Base-by-base conservation (phyloP, 192 early-diverging fungal genomes). In the Coemansia sp. region DNA sequence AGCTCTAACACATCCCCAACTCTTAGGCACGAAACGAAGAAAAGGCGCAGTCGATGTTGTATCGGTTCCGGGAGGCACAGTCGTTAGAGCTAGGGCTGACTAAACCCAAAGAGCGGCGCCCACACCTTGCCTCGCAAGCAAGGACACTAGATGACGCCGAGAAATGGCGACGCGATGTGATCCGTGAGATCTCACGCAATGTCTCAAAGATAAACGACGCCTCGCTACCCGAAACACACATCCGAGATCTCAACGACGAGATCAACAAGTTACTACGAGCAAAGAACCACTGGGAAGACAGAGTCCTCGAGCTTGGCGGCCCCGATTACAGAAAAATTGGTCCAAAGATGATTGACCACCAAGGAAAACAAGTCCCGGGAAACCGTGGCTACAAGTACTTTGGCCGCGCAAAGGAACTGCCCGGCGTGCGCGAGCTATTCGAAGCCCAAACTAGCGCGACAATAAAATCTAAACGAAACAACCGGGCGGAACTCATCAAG, bases 1-100 rank as follows among this genome's bases (percentile, higher is more conserved):
- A 10, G 1, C 19, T 4, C 59, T 61, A 61, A 62, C 60, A 40
- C 35, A 9, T 51, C 36, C 21, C 19, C 41, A 33, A 14, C 54
- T 17, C 56, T 9, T 72, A 72, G 96, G 96, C 96, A 35, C 91
- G 95, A 74, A 98, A 98, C 79, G 91, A 98, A 81, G 96, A 98
- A 73, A 98, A 98, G 79, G 96, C 96, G 24, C 95, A 98, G 89
- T 94, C 96, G 36, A 97, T 97, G 95, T 89, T 98, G 19, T 96
- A 95, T 76, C 94, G 95, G 48, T 98, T 98, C 84, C 92, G 96
- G 68, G 94, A 94, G 75, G 95, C 96, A 19, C 93, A 97, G 78
- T 88, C 86, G 62, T 87, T 91, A 16, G 92, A 96, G 64, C 74
- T 92, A 14, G 94, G 94, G 4, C 77, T 91, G 65, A 72, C 71